A percentile compares a stretch with the other conserved stretches of the same genome.
Evolutionary conservation across 2,329 filamentous ascomycete genomes (phyloP).

Genomic region (Alternaria ethzedia): DNA sequence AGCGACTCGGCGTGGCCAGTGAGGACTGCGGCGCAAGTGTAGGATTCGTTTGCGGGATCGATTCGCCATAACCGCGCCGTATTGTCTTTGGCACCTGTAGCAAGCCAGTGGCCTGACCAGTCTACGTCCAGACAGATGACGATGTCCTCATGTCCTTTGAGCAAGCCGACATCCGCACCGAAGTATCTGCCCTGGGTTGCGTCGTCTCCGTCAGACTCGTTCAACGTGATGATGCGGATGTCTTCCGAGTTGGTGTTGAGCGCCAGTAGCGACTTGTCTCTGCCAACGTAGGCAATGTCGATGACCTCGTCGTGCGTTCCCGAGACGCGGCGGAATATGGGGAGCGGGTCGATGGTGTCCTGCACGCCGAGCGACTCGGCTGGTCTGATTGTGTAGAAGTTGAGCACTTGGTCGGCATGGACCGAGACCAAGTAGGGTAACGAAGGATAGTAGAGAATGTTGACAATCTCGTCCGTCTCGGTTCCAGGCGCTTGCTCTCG

Average conservation of each 20-base stretch:
- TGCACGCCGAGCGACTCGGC: constrained; percentile 48
- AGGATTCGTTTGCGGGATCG: constrained; percentile 76
- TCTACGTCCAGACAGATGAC: constrained; percentile 94
- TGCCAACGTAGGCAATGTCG: constrained; percentile 84
- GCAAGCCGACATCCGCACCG: constrained; percentile 83
- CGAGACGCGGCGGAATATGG: constrained; percentile 78
- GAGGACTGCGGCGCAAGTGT: constrained; percentile 79
- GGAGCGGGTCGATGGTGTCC: constrained; percentile 62
- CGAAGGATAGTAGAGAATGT: constrained; percentile 69
- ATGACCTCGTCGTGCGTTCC: constrained; percentile 98
- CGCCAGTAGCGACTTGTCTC: constrained; percentile 80
- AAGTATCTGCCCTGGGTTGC: constrained; percentile 67
- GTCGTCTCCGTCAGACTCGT: constrained; percentile 35
- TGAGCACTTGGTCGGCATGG: constrained; percentile 87
- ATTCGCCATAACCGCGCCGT: constrained; percentile 89
- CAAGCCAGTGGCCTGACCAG: constrained; percentile 97
- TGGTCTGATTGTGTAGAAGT: constrained; percentile 69
- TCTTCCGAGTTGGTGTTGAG: constrained; percentile 96
- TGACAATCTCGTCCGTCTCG: constrained; percentile 72
- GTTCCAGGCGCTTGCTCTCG: constrained; percentile 68
- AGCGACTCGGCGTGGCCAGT: constrained; percentile 94
- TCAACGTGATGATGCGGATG: constrained; percentile 81
- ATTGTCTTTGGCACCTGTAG: constrained; percentile 96
- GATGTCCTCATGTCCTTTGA: constrained; percentile 93
- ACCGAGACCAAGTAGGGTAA: constrained; percentile 78